These are phyloP conservation scores for Hypoxylon sp. DNA, from an alignment of 2,329 filamentous ascomycete species.

Conservation along the genomic window DNA sequence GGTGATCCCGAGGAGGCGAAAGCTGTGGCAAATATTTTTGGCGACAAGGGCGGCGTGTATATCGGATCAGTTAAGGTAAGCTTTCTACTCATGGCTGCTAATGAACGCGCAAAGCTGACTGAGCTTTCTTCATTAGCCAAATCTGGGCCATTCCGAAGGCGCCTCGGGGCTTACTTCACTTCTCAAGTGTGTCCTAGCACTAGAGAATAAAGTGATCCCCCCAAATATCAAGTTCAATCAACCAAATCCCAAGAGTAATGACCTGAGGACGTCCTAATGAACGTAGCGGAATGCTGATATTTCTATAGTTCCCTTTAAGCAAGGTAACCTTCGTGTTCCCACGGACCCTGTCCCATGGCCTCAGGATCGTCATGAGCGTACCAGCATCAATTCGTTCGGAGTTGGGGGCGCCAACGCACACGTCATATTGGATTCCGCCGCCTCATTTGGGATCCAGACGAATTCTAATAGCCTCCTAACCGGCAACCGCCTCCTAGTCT, in stretches of 20 bases:
- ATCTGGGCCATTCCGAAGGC: constrained; percentile 51
- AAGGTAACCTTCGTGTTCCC: neutral
- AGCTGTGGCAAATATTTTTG: neutral
- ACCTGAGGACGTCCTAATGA: neutral
- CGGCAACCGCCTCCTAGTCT: neutral
- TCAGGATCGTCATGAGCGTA: neutral
- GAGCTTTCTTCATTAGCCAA: constrained; percentile 35
- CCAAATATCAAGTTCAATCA: constrained; percentile 53
- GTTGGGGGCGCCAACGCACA: constrained; percentile 14
- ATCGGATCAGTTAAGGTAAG: neutral
- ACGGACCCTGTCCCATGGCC: neutral
- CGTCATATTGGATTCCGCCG: neutral
- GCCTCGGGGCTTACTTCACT: constrained; percentile 47
- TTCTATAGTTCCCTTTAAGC: neutral
- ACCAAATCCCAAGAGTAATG: constrained; percentile 48
- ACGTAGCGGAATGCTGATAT: neutral
- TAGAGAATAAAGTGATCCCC: constrained; percentile 44
- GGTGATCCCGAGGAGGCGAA: neutral
- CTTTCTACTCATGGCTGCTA: neutral
- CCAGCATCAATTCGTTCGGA: constrained; percentile 14
- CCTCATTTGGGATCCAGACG: neutral
- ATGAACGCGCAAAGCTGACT: neutral
- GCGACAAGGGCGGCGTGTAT: neutral
- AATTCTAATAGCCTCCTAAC: neutral
- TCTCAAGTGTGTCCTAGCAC: constrained; percentile 42